Conservation (phyloP, 2,329 filamentous ascomycete species). For the Aspergillus amoenus region DNA sequence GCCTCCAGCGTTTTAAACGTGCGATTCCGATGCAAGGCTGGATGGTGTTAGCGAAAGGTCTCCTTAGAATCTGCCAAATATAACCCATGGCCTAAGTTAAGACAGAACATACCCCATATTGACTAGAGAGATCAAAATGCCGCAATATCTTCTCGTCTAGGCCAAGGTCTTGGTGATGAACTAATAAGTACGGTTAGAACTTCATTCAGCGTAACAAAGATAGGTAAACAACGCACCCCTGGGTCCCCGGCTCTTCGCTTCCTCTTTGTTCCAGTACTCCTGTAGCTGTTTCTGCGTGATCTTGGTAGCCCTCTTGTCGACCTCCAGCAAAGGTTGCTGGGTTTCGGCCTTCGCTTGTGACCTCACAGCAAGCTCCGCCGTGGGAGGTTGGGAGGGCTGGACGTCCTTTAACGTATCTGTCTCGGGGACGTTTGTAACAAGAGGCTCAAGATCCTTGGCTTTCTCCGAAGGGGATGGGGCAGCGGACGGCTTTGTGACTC, state of each 20-base stretch:
- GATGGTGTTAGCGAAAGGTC: slow-evolving; percentile 12
- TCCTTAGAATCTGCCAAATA: background rate
- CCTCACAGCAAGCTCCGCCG: slow-evolving; percentile 39
- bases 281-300: slow-evolving; percentile 68
- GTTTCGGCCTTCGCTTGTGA: slow-evolving; percentile 50
- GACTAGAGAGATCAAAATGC: slow-evolving; percentile 87
- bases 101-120: slow-evolving; percentile 79
- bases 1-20: slow-evolving; percentile 80
- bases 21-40: slow-evolving; percentile 86
- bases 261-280: slow-evolving; percentile 74
- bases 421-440: slow-evolving; percentile 37
- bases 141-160: slow-evolving; percentile 81
- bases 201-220: background rate
- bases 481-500: slow-evolving; percentile 58
- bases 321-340: slow-evolving; percentile 32
- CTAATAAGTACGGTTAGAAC: slow-evolving; percentile 34
- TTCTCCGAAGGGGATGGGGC: slow-evolving; percentile 31
- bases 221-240: slow-evolving; percentile 43
- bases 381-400: slow-evolving; percentile 30
- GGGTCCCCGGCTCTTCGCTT: slow-evolving; percentile 65
- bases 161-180: slow-evolving; percentile 74
- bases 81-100: background rate
- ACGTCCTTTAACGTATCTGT: slow-evolving; percentile 22
- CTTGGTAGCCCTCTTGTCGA: slow-evolving; percentile 55
- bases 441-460: slow-evolving; percentile 32